Percentiles rank a stretch among this genome's conserved stretches.
Conservation (phyloP, 2,329 filamentous ascomycete species). For the Trichoderma aggressivum region DNA sequence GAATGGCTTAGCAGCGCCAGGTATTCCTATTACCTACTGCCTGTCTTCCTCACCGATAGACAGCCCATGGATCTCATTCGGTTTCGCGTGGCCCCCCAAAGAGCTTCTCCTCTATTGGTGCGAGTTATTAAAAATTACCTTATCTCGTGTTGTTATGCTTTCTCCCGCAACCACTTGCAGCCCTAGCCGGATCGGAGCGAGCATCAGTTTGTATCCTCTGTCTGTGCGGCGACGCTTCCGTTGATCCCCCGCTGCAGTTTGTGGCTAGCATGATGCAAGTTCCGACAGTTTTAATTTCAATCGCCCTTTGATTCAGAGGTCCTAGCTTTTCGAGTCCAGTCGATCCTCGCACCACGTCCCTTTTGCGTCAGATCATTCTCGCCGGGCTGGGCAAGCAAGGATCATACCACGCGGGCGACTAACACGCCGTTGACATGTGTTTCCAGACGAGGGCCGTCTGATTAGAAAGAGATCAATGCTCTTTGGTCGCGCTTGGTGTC, state of each 20-base stretch:
- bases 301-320: background rate
- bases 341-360: slow-evolving; percentile 9
- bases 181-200: background rate
- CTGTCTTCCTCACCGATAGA: background rate
- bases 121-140: background rate
- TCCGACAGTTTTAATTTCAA: background rate
- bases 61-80: background rate
- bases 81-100: background rate
- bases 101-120: background rate
- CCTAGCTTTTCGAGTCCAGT: background rate
- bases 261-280: slow-evolving; percentile 9
- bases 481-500: background rate
- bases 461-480: background rate
- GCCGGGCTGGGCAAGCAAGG: background rate
- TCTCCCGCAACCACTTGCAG: background rate
- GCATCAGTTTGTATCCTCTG: background rate
- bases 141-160: slow-evolving; percentile 3
- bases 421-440: background rate
- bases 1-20: background rate
- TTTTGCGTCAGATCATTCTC: slow-evolving; percentile 17
- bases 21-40: background rate
- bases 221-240: background rate
- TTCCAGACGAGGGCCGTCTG: background rate
- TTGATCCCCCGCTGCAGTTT: background rate
- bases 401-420: slow-evolving; percentile 4